Percentiles rank a stretch among this genome's conserved stretches.
phyloP scores from a whole-genome alignment of 805 yeast species.

The Yamadazyma akitaensis region DNA sequence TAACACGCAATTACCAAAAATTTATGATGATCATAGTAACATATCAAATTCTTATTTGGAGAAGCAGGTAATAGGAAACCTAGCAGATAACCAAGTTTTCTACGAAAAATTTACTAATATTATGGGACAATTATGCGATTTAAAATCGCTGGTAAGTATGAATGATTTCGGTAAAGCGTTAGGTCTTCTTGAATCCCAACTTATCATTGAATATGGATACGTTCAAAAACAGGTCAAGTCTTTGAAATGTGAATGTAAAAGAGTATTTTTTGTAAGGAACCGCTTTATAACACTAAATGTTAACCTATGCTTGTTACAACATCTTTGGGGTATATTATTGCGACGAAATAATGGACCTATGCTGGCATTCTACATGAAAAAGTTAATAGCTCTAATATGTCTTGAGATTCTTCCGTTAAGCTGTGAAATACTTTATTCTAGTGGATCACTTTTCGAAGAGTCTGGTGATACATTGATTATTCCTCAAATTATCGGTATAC shows the following conservation, averaged over 20 bases:
- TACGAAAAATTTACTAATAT: no score
- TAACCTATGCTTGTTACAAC: slow-evolving; percentile 23
- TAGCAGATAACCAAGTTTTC: neutral
- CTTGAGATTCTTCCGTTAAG: slow-evolving; percentile 32
- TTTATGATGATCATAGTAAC: neutral
- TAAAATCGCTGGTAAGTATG: no score
- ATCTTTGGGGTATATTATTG: slow-evolving; percentile 40
- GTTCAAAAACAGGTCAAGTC: no score
- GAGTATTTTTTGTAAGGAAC: neutral
- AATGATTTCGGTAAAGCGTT: no score
- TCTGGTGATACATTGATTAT: slow-evolving; percentile 37
- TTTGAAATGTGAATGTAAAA: neutral
- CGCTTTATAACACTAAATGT: neutral
- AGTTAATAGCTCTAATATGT: slow-evolving; percentile 21
- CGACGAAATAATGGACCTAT: slow-evolving; percentile 18
- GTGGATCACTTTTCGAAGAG: slow-evolving; percentile 28
- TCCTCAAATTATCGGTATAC: slow-evolving; percentile 27
- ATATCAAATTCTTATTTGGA: neutral
- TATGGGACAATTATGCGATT: no score
- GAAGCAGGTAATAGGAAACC: neutral
- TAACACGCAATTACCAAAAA: no score
- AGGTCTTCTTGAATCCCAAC: no score
- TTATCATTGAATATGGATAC: no score
- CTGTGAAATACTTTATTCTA: slow-evolving; percentile 27
- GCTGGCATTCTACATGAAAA: slow-evolving; percentile 32